These are phyloP conservation scores for Colletotrichum australisinense DNA, from an alignment of 2,329 filamentous ascomycete species.

Conservation along the genomic window DNA sequence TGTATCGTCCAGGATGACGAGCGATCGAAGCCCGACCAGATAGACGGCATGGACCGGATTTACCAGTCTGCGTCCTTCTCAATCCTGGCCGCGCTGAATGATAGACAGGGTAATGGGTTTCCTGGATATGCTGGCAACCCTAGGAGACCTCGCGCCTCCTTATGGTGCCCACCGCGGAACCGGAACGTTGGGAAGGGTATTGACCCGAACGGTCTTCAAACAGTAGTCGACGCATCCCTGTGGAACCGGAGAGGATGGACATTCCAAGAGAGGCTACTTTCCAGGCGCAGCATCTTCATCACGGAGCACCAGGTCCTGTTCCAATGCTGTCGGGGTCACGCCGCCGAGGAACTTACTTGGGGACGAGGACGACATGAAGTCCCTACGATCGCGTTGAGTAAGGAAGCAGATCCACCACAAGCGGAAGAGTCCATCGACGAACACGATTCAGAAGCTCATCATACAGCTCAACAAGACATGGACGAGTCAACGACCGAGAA, in stretches of 20 bases:
- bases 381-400: neutral
- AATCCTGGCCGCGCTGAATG: conserved; percentile 53
- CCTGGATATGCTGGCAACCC: neutral
- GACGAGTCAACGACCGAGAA: neutral
- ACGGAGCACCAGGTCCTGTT: conserved; percentile 32
- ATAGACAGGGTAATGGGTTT: conserved; percentile 40
- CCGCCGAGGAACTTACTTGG: conserved; percentile 24
- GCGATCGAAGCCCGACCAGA: conserved; percentile 49
- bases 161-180: conserved; percentile 12
- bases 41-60: conserved; percentile 56
- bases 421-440: neutral
- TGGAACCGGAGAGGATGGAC: conserved; percentile 35
- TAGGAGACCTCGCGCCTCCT: conserved; percentile 6
- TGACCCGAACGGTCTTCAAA: conserved; percentile 11
- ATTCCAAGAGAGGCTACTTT: conserved; percentile 33
- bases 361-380: neutral
- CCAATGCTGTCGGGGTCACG: conserved; percentile 24
- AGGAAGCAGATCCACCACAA: neutral
- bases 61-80: conserved; percentile 57
- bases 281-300: conserved; percentile 31
- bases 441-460: neutral
- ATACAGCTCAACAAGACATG: neutral
- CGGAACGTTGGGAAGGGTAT: conserved; percentile 8
- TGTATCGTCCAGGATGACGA: conserved; percentile 58
- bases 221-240: neutral